Evolutionary conservation across 352 stramenopile species (phyloP), one percentile per base, ranked within the genome.

Genomic region (Labyrinthula sp.): DNA sequence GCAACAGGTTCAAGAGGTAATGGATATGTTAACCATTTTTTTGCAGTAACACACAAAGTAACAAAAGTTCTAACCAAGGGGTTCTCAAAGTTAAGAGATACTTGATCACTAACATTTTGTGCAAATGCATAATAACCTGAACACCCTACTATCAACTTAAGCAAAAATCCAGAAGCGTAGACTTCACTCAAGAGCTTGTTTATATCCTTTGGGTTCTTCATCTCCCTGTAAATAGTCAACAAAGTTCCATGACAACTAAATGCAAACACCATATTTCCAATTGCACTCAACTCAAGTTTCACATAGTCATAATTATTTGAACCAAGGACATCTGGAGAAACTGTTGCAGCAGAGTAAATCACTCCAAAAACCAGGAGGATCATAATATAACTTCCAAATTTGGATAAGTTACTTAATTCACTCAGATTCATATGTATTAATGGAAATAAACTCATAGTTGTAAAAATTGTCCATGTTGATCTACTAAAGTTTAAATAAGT

Each of bases 71-170:
- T 52, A 22, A 52, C 31, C 43, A 31, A 52, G 1, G 43, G 18
- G 8, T 39, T 18, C 7, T 31, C 31, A 1, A 52, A 15, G 21
- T 52, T 50, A 3, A 52, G 43, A 22, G 43, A 39, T 14, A 52
- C 25, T 23, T 52, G 43, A 15, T 52, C 43, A 28, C 43, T 52
- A 7, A 35, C 47, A 28, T 52, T 38, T 20, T 52, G 43, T 9
- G 43, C 43, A 54, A 52, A 52, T 3, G 43, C 22, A 20, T 52
- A 52, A 35, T 52, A 52, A 7, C 43, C 43, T 8, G 43, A 45
- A 12, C 31, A 31, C 12, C 43, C 43, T 8, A 52, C 43, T 5
- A 52, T 25, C 14, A 52, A 52, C 21, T 52, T 52, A 12, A 52
- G 43, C 38, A 47, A 8, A 20, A 45, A 52, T 12, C 43, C 43